These are phyloP conservation scores for Thymus mandschuricus DNA, from an alignment of 257 asterid genomes.

Conservation along the genomic window DNA sequence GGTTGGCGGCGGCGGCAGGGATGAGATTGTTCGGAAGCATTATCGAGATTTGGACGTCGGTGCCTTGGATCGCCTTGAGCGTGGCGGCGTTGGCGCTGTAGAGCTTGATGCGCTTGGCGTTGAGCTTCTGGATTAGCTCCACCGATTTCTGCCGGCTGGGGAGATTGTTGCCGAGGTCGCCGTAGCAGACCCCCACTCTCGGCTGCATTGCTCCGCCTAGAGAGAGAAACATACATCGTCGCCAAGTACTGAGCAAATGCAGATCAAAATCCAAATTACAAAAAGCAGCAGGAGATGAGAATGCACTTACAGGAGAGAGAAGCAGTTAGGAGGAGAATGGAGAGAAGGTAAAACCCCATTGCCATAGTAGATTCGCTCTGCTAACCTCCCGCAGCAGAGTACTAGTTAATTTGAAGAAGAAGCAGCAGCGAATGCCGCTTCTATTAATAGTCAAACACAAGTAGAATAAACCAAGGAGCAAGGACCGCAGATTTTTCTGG, in stretches of 20 bases:
- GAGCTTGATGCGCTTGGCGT: constrained; percentile 75
- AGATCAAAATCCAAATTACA: not conserved
- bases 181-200: constrained; percentile 82
- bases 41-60: constrained; percentile 69
- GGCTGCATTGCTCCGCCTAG: constrained; percentile 56
- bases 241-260: not conserved
- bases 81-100: constrained; percentile 70
- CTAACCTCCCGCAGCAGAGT: constrained; percentile 16
- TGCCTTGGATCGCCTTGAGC: constrained; percentile 61
- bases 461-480: not conserved
- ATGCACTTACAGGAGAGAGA: constrained; percentile 40
- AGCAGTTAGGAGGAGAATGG: constrained; percentile 32
- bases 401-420: too few relatives aligned
- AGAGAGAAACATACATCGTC: not conserved
- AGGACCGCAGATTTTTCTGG: not conserved
- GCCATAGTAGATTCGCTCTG: constrained; percentile 18
- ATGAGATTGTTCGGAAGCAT: constrained; percentile 88
- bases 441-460: not conserved
- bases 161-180: constrained; percentile 89
- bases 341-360: constrained; percentile 37
- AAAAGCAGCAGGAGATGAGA: not conserved
- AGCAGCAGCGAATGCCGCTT: not conserved
- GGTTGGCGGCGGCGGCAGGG: constrained; percentile 62
- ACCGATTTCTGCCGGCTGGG: constrained; percentile 59
- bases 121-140: constrained; percentile 56